Evolutionary conservation across 768 basidiomycete genomes (phyloP).

Genomic region (Floccularia luteovirens): DNA sequence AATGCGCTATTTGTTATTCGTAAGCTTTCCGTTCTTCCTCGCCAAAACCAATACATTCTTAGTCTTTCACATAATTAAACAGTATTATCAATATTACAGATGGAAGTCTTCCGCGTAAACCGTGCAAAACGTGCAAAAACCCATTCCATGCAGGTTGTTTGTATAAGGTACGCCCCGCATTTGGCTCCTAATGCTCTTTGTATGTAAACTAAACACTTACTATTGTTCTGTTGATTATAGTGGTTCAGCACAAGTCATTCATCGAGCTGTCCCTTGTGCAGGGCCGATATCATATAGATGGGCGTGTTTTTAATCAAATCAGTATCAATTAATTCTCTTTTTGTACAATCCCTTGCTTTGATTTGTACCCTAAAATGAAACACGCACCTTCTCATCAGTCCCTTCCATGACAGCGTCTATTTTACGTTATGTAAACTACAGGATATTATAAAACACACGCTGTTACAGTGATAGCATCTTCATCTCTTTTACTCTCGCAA

Average conservation of each 20-base stretch:
- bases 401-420: too few species aligned
- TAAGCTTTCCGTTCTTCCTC: conserved; percentile 25
- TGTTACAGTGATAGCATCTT: too few species aligned
- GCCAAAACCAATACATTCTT: not conserved
- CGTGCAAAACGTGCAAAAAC: conserved; percentile 93
- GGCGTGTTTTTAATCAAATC: too few species aligned
- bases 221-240: conserved; percentile 24
- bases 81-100: conserved; percentile 92
- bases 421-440: too few species aligned
- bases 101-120: conserved; percentile 78
- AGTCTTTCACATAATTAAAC: conserved; percentile 7
- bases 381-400: too few species aligned
- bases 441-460: too few species aligned
- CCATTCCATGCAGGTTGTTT: conserved; percentile 88
- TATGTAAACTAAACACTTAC: conserved; percentile 1
- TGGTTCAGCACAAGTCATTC: conserved; percentile 90
- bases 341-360: too few species aligned
- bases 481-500: too few species aligned
- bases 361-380: too few species aligned
- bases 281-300: conserved; percentile 66
- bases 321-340: too few species aligned
- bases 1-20: conserved; percentile 97
- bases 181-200: not conserved
- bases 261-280: conserved; percentile 86
- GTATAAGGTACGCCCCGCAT: conserved; percentile 67